Conservation (phyloP, 2,329 filamentous ascomycete genomes). For the Capronia americana region DNA sequence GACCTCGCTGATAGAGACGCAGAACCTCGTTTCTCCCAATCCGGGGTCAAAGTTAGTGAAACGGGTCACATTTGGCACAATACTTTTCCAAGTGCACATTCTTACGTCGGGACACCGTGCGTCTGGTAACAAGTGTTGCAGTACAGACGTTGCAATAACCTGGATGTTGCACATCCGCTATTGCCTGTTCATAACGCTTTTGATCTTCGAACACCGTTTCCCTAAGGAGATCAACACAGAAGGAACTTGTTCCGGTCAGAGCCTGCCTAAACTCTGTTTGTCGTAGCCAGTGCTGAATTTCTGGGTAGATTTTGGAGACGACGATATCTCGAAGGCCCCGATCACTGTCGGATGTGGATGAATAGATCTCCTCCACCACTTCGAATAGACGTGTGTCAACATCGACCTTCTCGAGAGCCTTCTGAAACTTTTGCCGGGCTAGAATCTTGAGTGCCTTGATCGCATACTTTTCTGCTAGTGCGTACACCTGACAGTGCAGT, state of each 20-base stretch:
- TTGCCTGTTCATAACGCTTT: conserved; percentile 16
- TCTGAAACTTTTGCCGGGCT: conserved; percentile 14
- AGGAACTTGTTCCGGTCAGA: conserved; percentile 8
- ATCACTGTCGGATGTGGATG: conserved; percentile 14
- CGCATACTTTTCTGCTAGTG: conserved; percentile 14
- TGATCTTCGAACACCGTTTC: conserved; percentile 18
- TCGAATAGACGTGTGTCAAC: conserved; percentile 9
- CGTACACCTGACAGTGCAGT: conserved; percentile 15
- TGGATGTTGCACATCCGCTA: conserved; percentile 14
- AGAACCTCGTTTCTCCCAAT: too few species aligned
- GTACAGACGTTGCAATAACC: background rate
- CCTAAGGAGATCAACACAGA: conserved; percentile 17
- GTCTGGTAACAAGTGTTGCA: background rate
- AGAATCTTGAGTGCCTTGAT: conserved; percentile 15
- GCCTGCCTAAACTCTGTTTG: conserved; percentile 13
- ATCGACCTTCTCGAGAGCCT: conserved; percentile 13
- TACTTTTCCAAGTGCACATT: background rate
- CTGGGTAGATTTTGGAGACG: conserved; percentile 16
- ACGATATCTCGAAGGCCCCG: conserved; percentile 13
- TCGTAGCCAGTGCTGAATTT: conserved; percentile 17
- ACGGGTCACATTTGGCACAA: background rate
- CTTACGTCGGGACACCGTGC: background rate
- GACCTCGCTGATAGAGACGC: too few species aligned
- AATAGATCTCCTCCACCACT: conserved; percentile 13
- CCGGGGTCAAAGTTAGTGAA: background rate